A percentile compares a stretch with the other conserved stretches of the same genome.
Evolutionary conservation across 1,284 basidiomycete species (phyloP).

Genomic region (Cryptococcus hybrid): DNA sequence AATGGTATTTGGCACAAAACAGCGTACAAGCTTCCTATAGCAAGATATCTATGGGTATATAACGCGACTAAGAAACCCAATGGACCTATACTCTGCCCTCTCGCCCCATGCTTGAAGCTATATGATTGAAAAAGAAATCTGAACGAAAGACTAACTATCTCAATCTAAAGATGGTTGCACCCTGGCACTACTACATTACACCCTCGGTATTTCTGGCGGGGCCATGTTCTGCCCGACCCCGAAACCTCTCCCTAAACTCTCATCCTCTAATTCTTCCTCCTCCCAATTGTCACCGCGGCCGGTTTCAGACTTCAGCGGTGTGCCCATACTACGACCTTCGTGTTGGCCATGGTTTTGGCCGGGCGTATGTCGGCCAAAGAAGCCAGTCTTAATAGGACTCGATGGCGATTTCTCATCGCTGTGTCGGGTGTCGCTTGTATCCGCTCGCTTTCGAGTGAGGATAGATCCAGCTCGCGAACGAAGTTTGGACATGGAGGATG

Average conservation of each 20-base stretch:
- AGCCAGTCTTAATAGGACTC: constrained; percentile 5
- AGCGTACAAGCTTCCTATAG: neutral
- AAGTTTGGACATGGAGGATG: constrained; percentile 16
- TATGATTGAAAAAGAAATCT: neutral
- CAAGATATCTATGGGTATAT: neutral
- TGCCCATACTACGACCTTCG: neutral
- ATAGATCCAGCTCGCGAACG: constrained; percentile 37
- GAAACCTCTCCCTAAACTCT: constrained; percentile 10
- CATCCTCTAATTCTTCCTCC: constrained; percentile 10
- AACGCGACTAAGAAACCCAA: neutral
- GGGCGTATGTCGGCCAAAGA: neutral
- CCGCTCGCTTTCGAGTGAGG: constrained; percentile 24
- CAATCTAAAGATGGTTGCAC: neutral
- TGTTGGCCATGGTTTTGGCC: neutral
- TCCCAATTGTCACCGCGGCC: neutral
- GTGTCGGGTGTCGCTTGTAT: constrained; percentile 19
- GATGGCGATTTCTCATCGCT: constrained; percentile 4
- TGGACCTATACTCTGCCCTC: neutral
- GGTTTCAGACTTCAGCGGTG: constrained; percentile 4
- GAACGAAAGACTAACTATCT: neutral
- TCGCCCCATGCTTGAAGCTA: neutral
- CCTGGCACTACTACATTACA: constrained; percentile 3
- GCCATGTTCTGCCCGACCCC: constrained; percentile 20
- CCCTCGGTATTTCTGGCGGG: constrained; percentile 21
- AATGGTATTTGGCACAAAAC: neutral